Conservation (phyloP, 78 protist genomes). For the Speleostelium caveatum region DNA sequence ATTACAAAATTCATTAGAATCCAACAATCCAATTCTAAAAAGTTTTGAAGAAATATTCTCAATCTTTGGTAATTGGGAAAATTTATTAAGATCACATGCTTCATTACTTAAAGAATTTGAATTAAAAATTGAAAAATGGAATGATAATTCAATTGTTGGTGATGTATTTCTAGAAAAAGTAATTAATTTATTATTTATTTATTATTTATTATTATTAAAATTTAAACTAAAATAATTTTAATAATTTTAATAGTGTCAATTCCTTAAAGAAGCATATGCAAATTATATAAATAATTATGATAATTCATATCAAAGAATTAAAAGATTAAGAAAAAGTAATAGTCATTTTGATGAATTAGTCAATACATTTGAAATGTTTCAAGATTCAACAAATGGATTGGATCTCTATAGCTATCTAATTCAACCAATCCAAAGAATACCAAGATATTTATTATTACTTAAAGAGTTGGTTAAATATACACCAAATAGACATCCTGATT, state of each 20-base stretch:
- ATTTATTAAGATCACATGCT: slow-evolving; percentile 24
- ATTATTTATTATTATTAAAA: background rate
- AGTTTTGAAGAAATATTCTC: slow-evolving; percentile 51
- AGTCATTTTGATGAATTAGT: slow-evolving; percentile 46
- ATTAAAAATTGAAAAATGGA: slow-evolving; percentile 20
- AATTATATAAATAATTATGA: slow-evolving; percentile 70
- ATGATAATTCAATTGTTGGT: slow-evolving; percentile 44
- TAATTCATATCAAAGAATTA: slow-evolving; percentile 55
- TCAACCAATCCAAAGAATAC: slow-evolving; percentile 77
- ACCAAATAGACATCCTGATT: slow-evolving; percentile 45
- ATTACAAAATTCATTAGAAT: background rate
- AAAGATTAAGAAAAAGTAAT: slow-evolving; percentile 64
- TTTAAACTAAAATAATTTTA: background rate
- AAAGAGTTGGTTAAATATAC: slow-evolving; percentile 72
- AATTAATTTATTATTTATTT: background rate
- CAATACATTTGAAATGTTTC: slow-evolving; percentile 62
- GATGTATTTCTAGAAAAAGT: slow-evolving; percentile 73
- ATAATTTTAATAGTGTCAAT: slow-evolving; percentile 29
- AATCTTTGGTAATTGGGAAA: slow-evolving; percentile 78
- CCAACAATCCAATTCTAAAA: background rate
- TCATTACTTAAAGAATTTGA: slow-evolving; percentile 42
- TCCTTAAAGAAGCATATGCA: slow-evolving; percentile 54
- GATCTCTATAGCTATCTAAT: slow-evolving; percentile 65
- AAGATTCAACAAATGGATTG: slow-evolving; percentile 62
- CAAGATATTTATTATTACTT: slow-evolving; percentile 47